Percentiles rank a stretch among this genome's conserved stretches.
Conservation (phyloP, 2,329 filamentous ascomycete species). For the Aspergillus pseudotamarii region DNA sequence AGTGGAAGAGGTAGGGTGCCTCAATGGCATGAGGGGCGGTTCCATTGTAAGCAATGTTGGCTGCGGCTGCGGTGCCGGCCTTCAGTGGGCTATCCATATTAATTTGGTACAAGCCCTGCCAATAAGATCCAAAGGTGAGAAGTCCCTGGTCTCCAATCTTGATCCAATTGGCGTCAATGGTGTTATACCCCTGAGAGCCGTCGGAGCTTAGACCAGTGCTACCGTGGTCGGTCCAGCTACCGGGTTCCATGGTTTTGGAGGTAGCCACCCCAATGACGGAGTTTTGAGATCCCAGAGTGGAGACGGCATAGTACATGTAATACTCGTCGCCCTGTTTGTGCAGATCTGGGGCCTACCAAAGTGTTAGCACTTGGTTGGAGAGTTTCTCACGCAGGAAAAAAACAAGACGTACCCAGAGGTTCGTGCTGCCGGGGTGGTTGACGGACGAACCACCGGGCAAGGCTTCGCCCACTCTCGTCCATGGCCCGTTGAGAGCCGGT, state of each 20-base stretch:
- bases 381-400: background rate
- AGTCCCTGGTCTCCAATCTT: conserved; percentile 45
- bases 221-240: conserved; percentile 42
- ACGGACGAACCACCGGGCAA: conserved; percentile 50
- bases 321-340: conserved; percentile 59
- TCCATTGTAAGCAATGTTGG: conserved; percentile 58
- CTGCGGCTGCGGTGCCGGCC: conserved; percentile 34
- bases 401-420: conserved; percentile 51
- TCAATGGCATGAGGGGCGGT: conserved; percentile 59
- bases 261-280: conserved; percentile 65
- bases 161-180: conserved; percentile 63
- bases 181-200: conserved; percentile 53
- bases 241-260: conserved; percentile 44
- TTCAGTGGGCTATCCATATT: conserved; percentile 44
- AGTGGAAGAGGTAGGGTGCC: conserved; percentile 59
- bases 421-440: conserved; percentile 45
- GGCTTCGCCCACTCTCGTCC: conserved; percentile 51
- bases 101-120: conserved; percentile 65
- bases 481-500: conserved; percentile 51
- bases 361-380: background rate
- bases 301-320: conserved; percentile 68
- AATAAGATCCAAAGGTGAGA: conserved; percentile 71
- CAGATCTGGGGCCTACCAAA: conserved; percentile 64
- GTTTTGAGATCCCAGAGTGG: conserved; percentile 61
- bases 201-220: conserved; percentile 40